A percentile compares a stretch with the other conserved stretches of the same genome.
Conservation (phyloP, 108 stramenopile genomes). For the Discostella pseudostelligera region DNA sequence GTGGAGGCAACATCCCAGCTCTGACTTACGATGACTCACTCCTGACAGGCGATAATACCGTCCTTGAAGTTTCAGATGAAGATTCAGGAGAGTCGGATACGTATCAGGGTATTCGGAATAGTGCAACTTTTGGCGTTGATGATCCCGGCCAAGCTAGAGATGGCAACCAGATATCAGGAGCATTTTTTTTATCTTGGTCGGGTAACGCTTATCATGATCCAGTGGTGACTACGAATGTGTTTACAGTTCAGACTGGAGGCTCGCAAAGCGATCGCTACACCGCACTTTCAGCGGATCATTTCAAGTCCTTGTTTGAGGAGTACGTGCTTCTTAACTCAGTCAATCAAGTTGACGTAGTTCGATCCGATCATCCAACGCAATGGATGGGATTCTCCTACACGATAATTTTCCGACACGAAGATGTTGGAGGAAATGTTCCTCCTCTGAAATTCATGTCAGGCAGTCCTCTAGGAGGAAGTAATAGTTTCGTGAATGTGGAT, state of each 20-base stretch:
- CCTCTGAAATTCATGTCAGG: constrained; percentile 22
- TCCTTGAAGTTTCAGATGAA: constrained; percentile 47
- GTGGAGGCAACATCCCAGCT: constrained; percentile 69
- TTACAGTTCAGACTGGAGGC: constrained; percentile 48
- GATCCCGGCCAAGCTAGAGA: constrained; percentile 51
- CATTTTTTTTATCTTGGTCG: constrained; percentile 54
- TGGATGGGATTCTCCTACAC: constrained; percentile 65
- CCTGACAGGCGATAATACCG: constrained; percentile 27
- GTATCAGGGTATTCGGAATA: constrained; percentile 41
- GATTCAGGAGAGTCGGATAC: constrained; percentile 40
- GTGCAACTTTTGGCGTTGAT: constrained; percentile 33
- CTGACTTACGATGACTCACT: constrained; percentile 34
- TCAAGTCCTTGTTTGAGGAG: constrained; percentile 53
- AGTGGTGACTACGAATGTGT: constrained; percentile 34
- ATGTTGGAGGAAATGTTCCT: constrained; percentile 65
- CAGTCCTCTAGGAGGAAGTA: constrained; percentile 25
- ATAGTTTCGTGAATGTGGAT: constrained; percentile 28
- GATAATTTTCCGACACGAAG: constrained; percentile 54
- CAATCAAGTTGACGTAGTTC: constrained; percentile 48
- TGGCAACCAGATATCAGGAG: constrained; percentile 81
- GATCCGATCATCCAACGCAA: constrained; percentile 50
- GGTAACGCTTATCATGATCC: constrained; percentile 38
- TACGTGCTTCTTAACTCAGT: constrained; percentile 37
- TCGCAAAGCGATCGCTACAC: constrained; percentile 39
- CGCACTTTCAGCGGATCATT: constrained; percentile 52